Percentiles rank a stretch among this genome's conserved stretches.
phyloP scores from a whole-genome alignment of 805 yeast species.

The Kazachstania taianensis region DNA sequence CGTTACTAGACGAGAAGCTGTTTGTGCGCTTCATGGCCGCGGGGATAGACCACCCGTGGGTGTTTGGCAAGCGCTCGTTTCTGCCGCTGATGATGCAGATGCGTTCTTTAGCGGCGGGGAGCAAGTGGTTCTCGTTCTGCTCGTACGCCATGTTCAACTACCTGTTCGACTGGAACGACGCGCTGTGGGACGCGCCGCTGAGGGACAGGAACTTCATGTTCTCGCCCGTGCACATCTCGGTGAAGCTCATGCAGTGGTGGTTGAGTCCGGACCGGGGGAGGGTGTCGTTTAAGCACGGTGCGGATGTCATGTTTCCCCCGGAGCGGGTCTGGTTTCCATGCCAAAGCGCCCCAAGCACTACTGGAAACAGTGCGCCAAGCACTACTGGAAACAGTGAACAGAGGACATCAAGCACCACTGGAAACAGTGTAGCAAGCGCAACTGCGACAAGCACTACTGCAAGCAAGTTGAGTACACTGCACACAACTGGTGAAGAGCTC shows the following conservation, averaged over 20 bases:
- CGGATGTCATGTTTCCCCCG: slow-evolving; percentile 40
- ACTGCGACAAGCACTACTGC: slow-evolving; percentile 27
- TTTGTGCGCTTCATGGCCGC: slow-evolving; percentile 56
- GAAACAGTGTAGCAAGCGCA: slow-evolving; percentile 7
- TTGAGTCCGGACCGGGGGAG: slow-evolving; percentile 35
- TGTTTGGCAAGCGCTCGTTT: slow-evolving; percentile 73
- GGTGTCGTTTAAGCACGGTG: slow-evolving; percentile 34
- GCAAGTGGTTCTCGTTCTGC: slow-evolving; percentile 46
- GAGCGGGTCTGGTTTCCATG: slow-evolving; percentile 44
- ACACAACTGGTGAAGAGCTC: no score
- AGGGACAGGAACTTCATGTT: slow-evolving; percentile 71
- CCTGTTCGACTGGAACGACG: slow-evolving; percentile 79
- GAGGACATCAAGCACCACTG: no score
- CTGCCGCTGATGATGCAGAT: slow-evolving; percentile 62
- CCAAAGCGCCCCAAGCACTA: background rate
- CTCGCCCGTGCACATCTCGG: slow-evolving; percentile 75
- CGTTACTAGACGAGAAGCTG: slow-evolving; percentile 48
- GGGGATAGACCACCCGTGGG: slow-evolving; percentile 36
- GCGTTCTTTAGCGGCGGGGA: slow-evolving; percentile 41
- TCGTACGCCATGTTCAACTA: slow-evolving; percentile 81
- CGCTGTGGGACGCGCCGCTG: slow-evolving; percentile 57
- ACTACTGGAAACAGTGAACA: slow-evolving; percentile 24
- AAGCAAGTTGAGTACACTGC: no score
- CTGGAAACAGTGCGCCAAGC: no score
- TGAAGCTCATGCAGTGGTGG: slow-evolving; percentile 91